These are phyloP conservation scores for Pleurotus sapidus DNA, from an alignment of 768 basidiomycete species.

Conservation along the genomic window DNA sequence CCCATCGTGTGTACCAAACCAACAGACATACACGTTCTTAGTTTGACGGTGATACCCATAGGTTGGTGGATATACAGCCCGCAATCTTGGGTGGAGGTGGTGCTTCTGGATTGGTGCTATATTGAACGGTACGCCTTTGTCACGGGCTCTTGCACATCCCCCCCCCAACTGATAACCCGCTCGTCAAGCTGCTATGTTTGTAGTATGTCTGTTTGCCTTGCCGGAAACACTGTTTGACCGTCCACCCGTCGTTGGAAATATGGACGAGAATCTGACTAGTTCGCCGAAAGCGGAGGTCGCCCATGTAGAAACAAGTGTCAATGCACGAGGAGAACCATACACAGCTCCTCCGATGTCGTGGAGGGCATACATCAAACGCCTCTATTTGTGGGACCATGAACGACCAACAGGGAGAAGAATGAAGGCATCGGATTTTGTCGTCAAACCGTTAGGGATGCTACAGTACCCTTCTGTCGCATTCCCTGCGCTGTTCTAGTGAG, in stretches of 20 bases:
- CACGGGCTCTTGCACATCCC: not conserved
- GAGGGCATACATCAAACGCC: slow-evolving; percentile 21
- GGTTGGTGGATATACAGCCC: slow-evolving; percentile 35
- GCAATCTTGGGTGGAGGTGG: slow-evolving; percentile 37
- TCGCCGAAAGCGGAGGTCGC: too few species aligned
- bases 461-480: slow-evolving; percentile 38
- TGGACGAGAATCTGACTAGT: too few species aligned
- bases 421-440: slow-evolving; percentile 23
- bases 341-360: slow-evolving; percentile 23
- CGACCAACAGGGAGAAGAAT: slow-evolving; percentile 24
- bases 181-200: slow-evolving; percentile 22
- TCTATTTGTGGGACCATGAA: slow-evolving; percentile 29
- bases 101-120: slow-evolving; percentile 41
- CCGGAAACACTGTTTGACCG: slow-evolving; percentile 41
- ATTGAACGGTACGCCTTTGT: slow-evolving; percentile 24
- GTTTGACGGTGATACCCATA: slow-evolving; percentile 1
- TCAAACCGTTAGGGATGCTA: slow-evolving; percentile 34
- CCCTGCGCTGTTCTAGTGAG: slow-evolving; percentile 34
- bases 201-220: slow-evolving; percentile 33
- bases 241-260: not conserved
- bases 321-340: slow-evolving; percentile 13
- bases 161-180: not conserved
- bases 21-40: not conserved
- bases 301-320: too few species aligned
- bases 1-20: slow-evolving; percentile 25